Conservation (phyloP, 2,329 filamentous ascomycete species). For the Cadophora malorum region DNA sequence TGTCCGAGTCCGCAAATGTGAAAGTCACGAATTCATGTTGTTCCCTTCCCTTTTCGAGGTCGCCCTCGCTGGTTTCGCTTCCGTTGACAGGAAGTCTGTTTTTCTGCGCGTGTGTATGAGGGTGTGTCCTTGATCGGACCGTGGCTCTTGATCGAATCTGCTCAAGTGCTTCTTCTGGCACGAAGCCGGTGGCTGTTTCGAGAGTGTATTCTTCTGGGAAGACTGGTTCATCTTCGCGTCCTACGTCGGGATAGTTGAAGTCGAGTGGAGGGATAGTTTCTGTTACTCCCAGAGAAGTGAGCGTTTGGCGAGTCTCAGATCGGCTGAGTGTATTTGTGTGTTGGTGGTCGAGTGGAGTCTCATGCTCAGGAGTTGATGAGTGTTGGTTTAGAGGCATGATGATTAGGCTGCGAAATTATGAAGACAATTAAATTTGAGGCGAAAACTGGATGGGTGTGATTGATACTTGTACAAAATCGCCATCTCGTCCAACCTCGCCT, state of each 20-base stretch:
- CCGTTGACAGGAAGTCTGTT: background rate
- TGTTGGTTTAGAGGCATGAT: slow-evolving; percentile 1
- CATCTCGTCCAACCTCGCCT: background rate
- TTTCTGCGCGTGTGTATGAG: background rate
- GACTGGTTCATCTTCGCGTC: slow-evolving; percentile 5
- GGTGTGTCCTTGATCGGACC: background rate
- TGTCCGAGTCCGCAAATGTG: slow-evolving; percentile 14
- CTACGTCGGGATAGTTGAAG: slow-evolving; percentile 19
- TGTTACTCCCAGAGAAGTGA: slow-evolving; percentile 5
- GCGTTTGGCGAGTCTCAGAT: slow-evolving; percentile 14
- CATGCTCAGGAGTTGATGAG: background rate
- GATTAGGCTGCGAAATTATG: background rate
- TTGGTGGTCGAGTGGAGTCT: background rate
- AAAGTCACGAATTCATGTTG: slow-evolving; percentile 20
- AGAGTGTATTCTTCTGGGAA: slow-evolving; percentile 24
- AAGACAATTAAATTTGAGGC: background rate
- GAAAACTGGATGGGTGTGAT: background rate
- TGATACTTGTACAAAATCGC: background rate
- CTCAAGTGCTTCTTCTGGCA: slow-evolving; percentile 14
- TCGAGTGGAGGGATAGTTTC: slow-evolving; percentile 6
- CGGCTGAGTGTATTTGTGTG: background rate
- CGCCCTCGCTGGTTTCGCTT: background rate
- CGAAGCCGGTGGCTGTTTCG: slow-evolving; percentile 20
- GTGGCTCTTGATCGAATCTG: slow-evolving; percentile 16
- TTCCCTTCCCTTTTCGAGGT: slow-evolving; percentile 12